Base-by-base conservation (phyloP, 805 yeast genomes). In the Yamadazyma sp. region DNA sequence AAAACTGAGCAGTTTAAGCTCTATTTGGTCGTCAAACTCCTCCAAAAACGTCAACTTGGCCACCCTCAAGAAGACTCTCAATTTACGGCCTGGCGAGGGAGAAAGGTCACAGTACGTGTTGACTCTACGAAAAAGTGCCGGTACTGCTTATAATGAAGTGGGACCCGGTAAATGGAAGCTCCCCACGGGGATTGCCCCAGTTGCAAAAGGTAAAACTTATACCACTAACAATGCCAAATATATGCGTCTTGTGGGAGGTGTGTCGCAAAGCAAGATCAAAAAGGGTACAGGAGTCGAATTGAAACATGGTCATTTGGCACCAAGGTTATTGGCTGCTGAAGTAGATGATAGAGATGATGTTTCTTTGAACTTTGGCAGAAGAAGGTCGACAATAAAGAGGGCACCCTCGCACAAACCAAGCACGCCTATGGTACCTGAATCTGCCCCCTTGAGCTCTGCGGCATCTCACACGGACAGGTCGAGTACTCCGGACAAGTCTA, bases 311-410 rank as follows among this genome's bases (percentile, higher is more conserved):
- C 78, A 68, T 52, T 64, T 77, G 41, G 72, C 78, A 37, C 84
- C 84, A 17, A 70, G 87, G 31, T 67, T 84, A 59, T 64, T 84
- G 42, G 91, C 90, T 2, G 75, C 83, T 16, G 93, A 84, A 55
- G 80, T 84, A 24, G 90, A 82, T 45, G 87, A 82, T 38, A 76
- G 69, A 22, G 86, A 78, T 36, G 55, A 52, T 32, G 29, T 30
- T 13, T 32, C 41, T 2, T 6, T 41, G 12, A 40, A 25, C 17
- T 29, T 42, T 31, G 37, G 41, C n/a, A 21, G 37, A 17, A 24
- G 19, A 31, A 27, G 20, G 22, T 11, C 26, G 12, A 28, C 32
- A 6, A 22, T 22, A 12, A 28, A 22, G 6, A 14, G 30, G 7
- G 11, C 17, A 7, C n/a, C 17, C 10, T 26, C 42, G 15, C 43